A percentile compares a stretch with the other conserved stretches of the same genome.
phyloP scores from a whole-genome alignment of 2,329 filamentous ascomycete species.

The Aspergillus intermedius region DNA sequence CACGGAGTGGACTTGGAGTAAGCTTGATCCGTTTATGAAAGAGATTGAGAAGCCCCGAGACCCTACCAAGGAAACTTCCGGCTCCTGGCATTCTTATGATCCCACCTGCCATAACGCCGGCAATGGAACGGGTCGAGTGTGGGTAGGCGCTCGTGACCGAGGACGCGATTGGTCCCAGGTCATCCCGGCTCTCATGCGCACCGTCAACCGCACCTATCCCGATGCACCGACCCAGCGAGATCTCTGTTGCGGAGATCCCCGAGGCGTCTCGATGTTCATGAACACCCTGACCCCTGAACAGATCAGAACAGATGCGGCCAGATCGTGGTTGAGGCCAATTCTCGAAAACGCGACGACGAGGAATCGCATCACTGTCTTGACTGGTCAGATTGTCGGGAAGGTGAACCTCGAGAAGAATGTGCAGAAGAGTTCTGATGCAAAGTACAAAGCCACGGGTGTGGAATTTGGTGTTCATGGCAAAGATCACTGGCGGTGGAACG shows the following conservation, averaged over 20 bases:
- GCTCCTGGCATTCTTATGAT: no score
- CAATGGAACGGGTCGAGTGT: constrained; percentile 18
- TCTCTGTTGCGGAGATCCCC: constrained; percentile 20
- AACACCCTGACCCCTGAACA: constrained; percentile 20
- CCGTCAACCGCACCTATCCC: not conserved
- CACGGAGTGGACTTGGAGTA: constrained; percentile 41
- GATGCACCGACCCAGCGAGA: constrained; percentile 16
- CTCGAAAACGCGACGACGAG: constrained; percentile 6
- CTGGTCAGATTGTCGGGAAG: constrained; percentile 20
- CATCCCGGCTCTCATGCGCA: constrained; percentile 19
- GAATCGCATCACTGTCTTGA: constrained; percentile 16
- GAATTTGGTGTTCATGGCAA: constrained; percentile 17
- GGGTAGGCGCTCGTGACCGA: constrained; percentile 16
- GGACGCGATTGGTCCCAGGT: constrained; percentile 14
- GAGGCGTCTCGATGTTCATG: constrained; percentile 24
- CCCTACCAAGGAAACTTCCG: constrained; percentile 9
- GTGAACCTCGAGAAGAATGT: constrained; percentile 12
- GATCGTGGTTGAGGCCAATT: constrained; percentile 19
- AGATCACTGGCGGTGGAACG: constrained; percentile 14
- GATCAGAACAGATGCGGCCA: constrained; percentile 20
- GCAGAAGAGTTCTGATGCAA: not conserved
- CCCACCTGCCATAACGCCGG: constrained; percentile 2
- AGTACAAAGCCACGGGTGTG: constrained; percentile 14
- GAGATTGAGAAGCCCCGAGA: constrained; percentile 25
- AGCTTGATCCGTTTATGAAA: constrained; percentile 43